Conservation (phyloP, 495 filamentous ascomycete genomes). For the Xylaria longipes region DNA sequence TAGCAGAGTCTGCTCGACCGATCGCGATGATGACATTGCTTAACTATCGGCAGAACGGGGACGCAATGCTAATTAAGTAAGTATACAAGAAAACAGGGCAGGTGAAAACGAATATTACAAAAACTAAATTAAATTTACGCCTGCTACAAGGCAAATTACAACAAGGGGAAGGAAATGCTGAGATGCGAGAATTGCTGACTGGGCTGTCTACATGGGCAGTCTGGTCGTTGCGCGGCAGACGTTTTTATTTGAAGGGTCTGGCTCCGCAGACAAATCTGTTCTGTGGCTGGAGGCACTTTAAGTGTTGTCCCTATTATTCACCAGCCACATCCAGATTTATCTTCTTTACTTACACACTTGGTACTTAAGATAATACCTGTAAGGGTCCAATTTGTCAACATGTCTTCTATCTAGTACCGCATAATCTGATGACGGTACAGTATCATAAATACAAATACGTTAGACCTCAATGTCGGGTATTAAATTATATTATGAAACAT, state of each 20-base stretch:
- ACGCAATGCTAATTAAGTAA: neutral
- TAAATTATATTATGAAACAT: neutral
- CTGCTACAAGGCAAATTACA: neutral
- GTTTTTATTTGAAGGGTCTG: neutral
- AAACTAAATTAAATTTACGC: neutral
- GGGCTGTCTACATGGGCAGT: neutral
- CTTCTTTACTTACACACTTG: too few relatives aligned
- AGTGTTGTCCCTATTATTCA: neutral
- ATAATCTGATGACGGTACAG: neutral
- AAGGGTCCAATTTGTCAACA: conserved; percentile 18
- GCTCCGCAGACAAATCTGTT: neutral
- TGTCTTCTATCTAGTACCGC: neutral
- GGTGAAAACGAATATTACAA: neutral
- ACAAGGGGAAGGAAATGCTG: neutral
- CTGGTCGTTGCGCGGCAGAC: neutral
- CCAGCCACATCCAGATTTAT: neutral
- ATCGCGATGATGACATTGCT: conserved; percentile 18
- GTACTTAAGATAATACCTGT: neutral
- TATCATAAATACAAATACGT: conserved; percentile 1
- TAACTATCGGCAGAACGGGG: neutral
- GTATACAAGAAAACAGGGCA: neutral
- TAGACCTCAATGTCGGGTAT: neutral
- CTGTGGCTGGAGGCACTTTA: neutral
- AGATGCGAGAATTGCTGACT: neutral
- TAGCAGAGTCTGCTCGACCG: conserved; percentile 24